Evolutionary conservation across 2,329 filamentous ascomycete genomes (phyloP).

Genomic region (Botrytis medusae): DNA sequence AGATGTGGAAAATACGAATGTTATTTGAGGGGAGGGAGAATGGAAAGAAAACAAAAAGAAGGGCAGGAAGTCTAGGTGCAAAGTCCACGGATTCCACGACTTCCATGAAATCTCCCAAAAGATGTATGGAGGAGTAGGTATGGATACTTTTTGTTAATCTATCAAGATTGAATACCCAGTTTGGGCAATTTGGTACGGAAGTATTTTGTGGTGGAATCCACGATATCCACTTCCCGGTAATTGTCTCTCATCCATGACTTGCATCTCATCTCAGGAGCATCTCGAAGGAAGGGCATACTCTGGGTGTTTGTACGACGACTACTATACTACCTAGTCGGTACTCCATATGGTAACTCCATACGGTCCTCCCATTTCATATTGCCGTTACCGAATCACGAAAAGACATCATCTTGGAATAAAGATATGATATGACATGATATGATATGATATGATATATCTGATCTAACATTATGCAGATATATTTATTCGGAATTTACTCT

Average conservation of each 20-base stretch:
- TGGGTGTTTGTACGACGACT: not conserved
- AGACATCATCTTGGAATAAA: not conserved
- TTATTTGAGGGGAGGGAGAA: not conserved
- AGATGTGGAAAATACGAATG: not conserved
- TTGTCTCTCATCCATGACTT: conserved; percentile 16
- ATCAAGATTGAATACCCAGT: not conserved
- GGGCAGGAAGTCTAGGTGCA: not conserved
- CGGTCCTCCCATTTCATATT: not conserved
- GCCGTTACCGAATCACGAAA: not conserved
- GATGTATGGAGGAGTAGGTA: not conserved
- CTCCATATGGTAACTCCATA: not conserved
- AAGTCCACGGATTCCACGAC: not conserved
- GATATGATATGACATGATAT: no score
- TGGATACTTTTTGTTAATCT: conserved; percentile 3
- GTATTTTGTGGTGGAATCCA: not conserved
- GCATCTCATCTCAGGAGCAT: not conserved
- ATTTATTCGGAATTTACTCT: not conserved
- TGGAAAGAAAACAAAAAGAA: not conserved
- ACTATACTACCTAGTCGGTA: not conserved
- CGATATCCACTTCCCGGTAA: conserved; percentile 8
- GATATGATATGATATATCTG: not conserved
- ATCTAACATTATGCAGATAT: not conserved
- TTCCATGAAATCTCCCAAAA: not conserved
- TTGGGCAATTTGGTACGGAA: not conserved
- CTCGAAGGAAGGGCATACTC: not conserved